Percentiles rank a stretch among this genome's conserved stretches.
These are phyloP conservation scores for Brassica cretica DNA, from an alignment of 345 rosid genomes.

Conservation along the genomic window DNA sequence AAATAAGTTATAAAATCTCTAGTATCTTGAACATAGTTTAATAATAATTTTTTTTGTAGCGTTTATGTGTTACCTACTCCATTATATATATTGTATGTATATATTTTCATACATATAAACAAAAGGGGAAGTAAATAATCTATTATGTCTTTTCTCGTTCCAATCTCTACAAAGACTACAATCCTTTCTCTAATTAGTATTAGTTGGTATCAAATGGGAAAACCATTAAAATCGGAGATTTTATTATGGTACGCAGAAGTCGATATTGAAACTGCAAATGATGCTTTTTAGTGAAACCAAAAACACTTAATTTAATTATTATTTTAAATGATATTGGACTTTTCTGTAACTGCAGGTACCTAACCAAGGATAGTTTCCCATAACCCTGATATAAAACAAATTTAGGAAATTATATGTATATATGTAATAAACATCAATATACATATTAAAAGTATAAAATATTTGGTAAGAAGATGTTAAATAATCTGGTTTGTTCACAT, in stretches of 20 bases:
- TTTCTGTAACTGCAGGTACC: background rate
- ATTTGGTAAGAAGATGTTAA: background rate
- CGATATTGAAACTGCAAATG: background rate
- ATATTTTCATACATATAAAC: background rate
- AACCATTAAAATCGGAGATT: background rate
- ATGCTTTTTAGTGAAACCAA: background rate
- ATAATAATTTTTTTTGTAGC: background rate
- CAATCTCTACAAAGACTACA: background rate
- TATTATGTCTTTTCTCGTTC: background rate
- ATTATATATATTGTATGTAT: background rate
- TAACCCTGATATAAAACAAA: background rate
- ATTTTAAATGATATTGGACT: background rate
- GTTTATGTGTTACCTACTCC: background rate
- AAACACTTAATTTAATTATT: background rate
- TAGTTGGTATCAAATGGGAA: background rate
- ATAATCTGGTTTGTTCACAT: conserved; percentile 30
- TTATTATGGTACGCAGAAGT: background rate
- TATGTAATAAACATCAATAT: background rate
- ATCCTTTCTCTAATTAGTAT: background rate
- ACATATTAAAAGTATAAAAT: background rate
- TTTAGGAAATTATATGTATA: background rate
- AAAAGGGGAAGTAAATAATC: background rate
- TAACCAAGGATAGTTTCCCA: background rate
- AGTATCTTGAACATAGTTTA: background rate
- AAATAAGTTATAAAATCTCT: background rate